These are phyloP conservation scores for Blastomyces emzantsi DNA, from an alignment of 2,329 filamentous ascomycete species.

Conservation along the genomic window DNA sequence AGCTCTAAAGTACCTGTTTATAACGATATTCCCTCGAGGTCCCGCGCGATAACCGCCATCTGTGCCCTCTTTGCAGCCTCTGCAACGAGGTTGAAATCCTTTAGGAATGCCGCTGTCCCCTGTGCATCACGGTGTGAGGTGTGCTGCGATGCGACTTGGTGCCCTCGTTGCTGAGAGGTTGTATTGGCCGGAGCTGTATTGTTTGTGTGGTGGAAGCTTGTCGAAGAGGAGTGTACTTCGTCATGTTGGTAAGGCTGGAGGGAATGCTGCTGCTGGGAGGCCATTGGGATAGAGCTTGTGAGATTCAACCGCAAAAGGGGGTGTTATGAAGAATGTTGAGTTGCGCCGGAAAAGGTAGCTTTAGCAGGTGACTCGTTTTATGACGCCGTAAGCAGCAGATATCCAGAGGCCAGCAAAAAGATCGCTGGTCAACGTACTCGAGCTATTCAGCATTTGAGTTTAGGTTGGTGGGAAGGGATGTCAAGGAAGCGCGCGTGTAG, in stretches of 20 bases:
- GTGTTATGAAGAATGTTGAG: neutral
- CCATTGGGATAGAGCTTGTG: neutral
- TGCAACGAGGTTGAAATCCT: slow-evolving; percentile 74
- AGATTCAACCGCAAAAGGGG: no score
- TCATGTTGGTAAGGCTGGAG: neutral
- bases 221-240: neutral
- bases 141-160: neutral
- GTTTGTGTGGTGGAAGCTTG: neutral
- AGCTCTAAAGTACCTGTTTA: slow-evolving; percentile 16
- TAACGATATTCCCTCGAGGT: slow-evolving; percentile 51
- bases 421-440: neutral
- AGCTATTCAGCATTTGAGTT: neutral
- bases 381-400: neutral
- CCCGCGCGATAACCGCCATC: slow-evolving; percentile 78
- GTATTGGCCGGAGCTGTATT: neutral
- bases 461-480: neutral
- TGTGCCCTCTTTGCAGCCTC: slow-evolving; percentile 90
- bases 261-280: slow-evolving; percentile 6
- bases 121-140: neutral
- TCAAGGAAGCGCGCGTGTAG: neutral
- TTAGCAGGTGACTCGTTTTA: neutral
- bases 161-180: neutral
- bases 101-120: slow-evolving; percentile 55
- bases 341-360: neutral
- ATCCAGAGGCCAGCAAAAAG: neutral